A percentile compares a stretch with the other conserved stretches of the same genome.
These are phyloP conservation scores for Annulohypoxylon moriforme DNA, from an alignment of 495 filamentous ascomycete genomes.

Conservation along the genomic window DNA sequence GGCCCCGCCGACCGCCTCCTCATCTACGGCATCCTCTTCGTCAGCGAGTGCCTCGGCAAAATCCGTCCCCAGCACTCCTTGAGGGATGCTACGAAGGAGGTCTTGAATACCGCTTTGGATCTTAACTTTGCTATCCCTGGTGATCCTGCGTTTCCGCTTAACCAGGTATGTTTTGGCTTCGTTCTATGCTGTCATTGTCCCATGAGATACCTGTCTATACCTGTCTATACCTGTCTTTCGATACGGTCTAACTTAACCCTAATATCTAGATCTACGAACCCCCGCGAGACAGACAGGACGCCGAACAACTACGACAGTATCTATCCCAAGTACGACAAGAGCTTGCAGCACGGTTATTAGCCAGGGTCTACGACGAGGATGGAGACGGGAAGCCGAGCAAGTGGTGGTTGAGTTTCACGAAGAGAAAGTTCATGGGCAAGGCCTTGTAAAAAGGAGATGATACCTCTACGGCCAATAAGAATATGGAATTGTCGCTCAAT, in stretches of 20 bases:
- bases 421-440: constrained; percentile 99
- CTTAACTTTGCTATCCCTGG: constrained; percentile 91
- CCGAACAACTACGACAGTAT: constrained; percentile 87
- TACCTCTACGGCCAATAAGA: constrained; percentile 16
- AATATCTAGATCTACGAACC: constrained; percentile 66
- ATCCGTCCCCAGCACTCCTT: constrained; percentile 72
- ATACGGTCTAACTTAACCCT: constrained; percentile 14
- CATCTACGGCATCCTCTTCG: constrained; percentile 95
- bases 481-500: not conserved
- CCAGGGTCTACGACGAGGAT: constrained; percentile 87
- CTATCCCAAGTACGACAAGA: constrained; percentile 93
- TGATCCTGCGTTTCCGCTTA: constrained; percentile 92
- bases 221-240: not conserved
- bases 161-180: constrained; percentile 68
- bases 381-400: constrained; percentile 84
- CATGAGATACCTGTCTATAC: no score
- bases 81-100: constrained; percentile 65
- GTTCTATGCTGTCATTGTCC: no score
- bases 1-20: constrained; percentile 93
- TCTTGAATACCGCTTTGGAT: constrained; percentile 76
- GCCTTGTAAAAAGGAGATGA: constrained; percentile 64
- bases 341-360: constrained; percentile 80
- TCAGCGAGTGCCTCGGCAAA: constrained; percentile 87
- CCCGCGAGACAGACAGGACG: constrained; percentile 85
- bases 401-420: constrained; percentile 99